Conservation (phyloP, 441 rosid genomes). For the Biscutella auriculata region DNA sequence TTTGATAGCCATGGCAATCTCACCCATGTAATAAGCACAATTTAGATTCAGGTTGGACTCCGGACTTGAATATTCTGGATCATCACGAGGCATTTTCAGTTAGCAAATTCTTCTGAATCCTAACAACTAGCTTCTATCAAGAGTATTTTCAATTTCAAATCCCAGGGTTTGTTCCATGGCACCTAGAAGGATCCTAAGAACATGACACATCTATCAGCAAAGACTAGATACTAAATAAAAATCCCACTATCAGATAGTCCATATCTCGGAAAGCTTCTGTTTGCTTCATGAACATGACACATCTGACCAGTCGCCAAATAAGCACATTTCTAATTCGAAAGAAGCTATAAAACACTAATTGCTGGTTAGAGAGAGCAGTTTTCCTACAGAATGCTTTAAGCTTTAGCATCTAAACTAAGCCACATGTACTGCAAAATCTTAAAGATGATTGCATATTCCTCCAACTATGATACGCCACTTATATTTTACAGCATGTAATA, state of each 20-base stretch:
- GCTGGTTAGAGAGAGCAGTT: background rate
- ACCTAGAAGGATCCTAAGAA: slow-evolving; percentile 8
- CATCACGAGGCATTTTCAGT: slow-evolving; percentile 12
- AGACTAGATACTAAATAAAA: background rate
- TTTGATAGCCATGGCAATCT: slow-evolving; percentile 84
- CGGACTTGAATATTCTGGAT: slow-evolving; percentile 74
- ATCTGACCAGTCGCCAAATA: background rate
- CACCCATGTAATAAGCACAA: slow-evolving; percentile 87
- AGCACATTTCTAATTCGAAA: background rate
- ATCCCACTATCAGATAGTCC: background rate
- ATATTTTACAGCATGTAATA: background rate
- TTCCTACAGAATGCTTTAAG: background rate
- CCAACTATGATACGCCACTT: background rate
- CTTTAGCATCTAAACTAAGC: background rate
- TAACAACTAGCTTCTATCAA: background rate
- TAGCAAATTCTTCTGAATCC: slow-evolving; percentile 8
- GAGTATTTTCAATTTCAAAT: background rate
- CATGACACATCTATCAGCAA: background rate
- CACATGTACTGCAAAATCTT: background rate
- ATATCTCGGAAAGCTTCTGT: background rate
- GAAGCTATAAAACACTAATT: background rate
- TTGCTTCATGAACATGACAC: background rate
- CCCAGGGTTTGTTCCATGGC: slow-evolving; percentile 1
- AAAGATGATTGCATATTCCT: background rate
- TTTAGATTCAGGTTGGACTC: slow-evolving; percentile 72